A percentile compares a stretch with the other conserved stretches of the same genome.
Evolutionary conservation across 1,284 basidiomycete genomes (phyloP).

Genomic region (Neolentinus lepideus): DNA sequence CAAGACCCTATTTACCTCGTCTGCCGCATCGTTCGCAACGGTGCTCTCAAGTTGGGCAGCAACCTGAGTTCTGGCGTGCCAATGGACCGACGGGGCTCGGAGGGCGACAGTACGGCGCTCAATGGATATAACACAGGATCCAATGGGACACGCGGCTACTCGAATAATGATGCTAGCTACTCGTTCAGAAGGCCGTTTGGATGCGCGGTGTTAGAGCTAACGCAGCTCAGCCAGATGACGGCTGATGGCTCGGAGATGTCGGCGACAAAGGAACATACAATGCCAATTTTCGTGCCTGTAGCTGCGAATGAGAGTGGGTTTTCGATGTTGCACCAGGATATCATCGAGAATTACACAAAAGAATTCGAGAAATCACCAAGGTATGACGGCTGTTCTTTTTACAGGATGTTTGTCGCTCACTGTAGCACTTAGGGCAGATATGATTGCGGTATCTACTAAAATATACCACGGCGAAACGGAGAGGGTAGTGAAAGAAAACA

Average conservation of each 20-base stretch:
- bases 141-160: slow-evolving; percentile 2
- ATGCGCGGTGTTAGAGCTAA: slow-evolving; percentile 86
- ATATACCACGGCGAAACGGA: slow-evolving; percentile 79
- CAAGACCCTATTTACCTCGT: slow-evolving; percentile 82
- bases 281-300: slow-evolving; percentile 73
- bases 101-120: slow-evolving; percentile 27
- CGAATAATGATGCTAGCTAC: slow-evolving; percentile 22
- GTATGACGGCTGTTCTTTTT: slow-evolving; percentile 34
- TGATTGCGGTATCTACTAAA: slow-evolving; percentile 85
- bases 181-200: slow-evolving; percentile 86
- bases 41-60: slow-evolving; percentile 72
- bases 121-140: not conserved
- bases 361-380: slow-evolving; percentile 83
- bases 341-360: slow-evolving; percentile 74
- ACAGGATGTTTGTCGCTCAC: slow-evolving; percentile 5
- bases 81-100: slow-evolving; percentile 24
- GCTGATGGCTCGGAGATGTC: slow-evolving; percentile 56
- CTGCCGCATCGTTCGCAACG: slow-evolving; percentile 87
- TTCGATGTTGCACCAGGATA: slow-evolving; percentile 92
- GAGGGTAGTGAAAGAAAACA: slow-evolving; percentile 79
- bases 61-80: slow-evolving; percentile 44
- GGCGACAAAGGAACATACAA: slow-evolving; percentile 66
- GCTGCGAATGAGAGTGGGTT: slow-evolving; percentile 83
- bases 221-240: slow-evolving; percentile 64
- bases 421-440: slow-evolving; percentile 57